These are phyloP conservation scores for Teunomyces pallodes DNA, from an alignment of 805 yeast species.

Conservation along the genomic window DNA sequence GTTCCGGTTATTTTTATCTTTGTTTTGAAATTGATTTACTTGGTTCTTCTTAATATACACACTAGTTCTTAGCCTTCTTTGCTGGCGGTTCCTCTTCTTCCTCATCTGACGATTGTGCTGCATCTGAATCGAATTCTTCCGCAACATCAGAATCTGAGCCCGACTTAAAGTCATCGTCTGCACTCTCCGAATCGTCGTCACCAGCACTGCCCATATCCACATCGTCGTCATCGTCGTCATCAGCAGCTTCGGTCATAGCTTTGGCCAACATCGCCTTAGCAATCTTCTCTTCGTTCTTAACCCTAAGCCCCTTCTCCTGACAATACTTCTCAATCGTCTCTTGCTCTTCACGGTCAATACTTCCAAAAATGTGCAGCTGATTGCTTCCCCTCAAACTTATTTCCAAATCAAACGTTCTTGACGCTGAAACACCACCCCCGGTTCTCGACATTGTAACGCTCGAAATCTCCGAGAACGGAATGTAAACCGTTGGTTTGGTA, in stretches of 20 bases:
- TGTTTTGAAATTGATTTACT: too few species aligned
- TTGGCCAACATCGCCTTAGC: conserved; percentile 79
- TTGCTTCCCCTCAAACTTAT: conserved; percentile 61
- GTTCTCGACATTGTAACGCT: conserved; percentile 83
- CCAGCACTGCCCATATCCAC: conserved; percentile 71
- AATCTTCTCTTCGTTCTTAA: conserved; percentile 85
- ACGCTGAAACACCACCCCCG: conserved; percentile 68
- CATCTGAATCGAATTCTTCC: conserved; percentile 78
- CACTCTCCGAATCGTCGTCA: conserved; percentile 66
- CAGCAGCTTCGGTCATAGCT: conserved; percentile 63
- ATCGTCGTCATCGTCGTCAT: conserved; percentile 50
- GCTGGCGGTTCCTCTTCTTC: conserved; percentile 14
- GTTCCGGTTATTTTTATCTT: background rate
- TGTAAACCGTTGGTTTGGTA: conserved; percentile 90
- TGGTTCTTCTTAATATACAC: background rate
- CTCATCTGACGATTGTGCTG: conserved; percentile 23
- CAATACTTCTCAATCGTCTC: conserved; percentile 71
- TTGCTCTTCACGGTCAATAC: conserved; percentile 88
- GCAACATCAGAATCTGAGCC: conserved; percentile 70
- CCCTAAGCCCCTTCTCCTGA: conserved; percentile 70
- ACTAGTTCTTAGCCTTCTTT: conserved; percentile 16
- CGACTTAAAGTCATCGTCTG: conserved; percentile 80
- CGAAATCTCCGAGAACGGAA: conserved; percentile 80
- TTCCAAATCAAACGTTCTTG: conserved; percentile 92
- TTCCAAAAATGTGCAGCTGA: conserved; percentile 80